Evolutionary conservation across 2,329 filamentous ascomycete species (phyloP), one percentile per base, ranked within the genome.

Genomic region (Paecilomyces dactylethromorphus): DNA sequence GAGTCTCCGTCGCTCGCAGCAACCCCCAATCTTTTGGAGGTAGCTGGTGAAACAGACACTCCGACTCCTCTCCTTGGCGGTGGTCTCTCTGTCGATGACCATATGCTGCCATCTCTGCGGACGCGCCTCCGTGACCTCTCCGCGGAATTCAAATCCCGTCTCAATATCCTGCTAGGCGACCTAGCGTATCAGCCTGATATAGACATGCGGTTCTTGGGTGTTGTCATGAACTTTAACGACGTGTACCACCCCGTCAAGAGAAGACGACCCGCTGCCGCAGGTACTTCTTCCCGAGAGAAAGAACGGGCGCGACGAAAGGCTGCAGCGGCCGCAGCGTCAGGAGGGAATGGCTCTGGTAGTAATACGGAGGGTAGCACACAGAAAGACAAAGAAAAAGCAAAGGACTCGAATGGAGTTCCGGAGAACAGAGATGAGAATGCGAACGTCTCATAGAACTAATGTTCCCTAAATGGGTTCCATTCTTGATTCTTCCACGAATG

Each of bases 171-270:
- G 57, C 79, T 99, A 3, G 92, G 94, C 13, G 95, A 99, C 72
- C 75, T 99, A 63, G 89, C 91, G 8, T 93, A 95, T 76, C 93
- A 97, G 75, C 88, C 92, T 0, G 94, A 99, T 72, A 87, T 92
- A 56, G 94, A 99, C 73, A 91, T 99, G 87, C 84, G 93, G 57
- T 97, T 97, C 80, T 78, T 99, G 64, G 94, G 91, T 45, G 92
- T 97, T 53, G 90, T 94, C 49, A 97, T 99, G 91, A 99, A 97
- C 76, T 99, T 97, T 76, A 99, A 99, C 75, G 93, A 97, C 72
- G 90, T 96, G 26, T 97, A 97, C 74, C 85, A 90, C 74, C 90
- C 91, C 13, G 84, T 87, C 67, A 84, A 87, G 71, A 86, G 87
- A 76, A 77, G 82, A 59, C 69, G 71, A 39, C 67, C 70, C 50